Evolutionary conservation across 495 filamentous ascomycete species (phyloP).

Genomic region (Podospora tetraspora): DNA sequence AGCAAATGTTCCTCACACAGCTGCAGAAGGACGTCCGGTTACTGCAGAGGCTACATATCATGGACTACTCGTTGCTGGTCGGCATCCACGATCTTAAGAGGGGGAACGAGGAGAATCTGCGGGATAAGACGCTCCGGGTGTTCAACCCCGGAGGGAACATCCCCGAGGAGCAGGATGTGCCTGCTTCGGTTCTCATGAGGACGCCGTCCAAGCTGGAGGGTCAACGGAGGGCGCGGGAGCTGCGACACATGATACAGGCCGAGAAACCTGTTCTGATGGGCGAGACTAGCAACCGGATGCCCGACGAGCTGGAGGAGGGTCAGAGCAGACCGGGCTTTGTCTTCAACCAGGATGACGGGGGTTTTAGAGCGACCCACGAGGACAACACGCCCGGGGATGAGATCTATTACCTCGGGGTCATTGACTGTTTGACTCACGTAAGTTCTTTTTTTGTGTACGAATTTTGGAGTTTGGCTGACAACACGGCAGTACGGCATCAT

Average conservation of each 20-base stretch:
- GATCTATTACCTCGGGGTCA: conserved; percentile 96
- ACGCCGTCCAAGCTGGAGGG: conserved; percentile 95
- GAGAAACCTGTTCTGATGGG: conserved; percentile 90
- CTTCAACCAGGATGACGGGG: conserved; percentile 92
- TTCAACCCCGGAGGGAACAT: conserved; percentile 84
- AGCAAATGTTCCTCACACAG: conserved; percentile 78
- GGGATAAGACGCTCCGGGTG: conserved; percentile 89
- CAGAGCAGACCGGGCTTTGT: conserved; percentile 49
- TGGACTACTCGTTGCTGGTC: conserved; percentile 96
- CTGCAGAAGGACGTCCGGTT: conserved; percentile 80
- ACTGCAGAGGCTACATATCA: conserved; percentile 83
- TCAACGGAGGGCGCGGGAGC: conserved; percentile 82
- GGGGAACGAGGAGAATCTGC: conserved; percentile 92
- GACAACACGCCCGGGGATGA: conserved; percentile 78
- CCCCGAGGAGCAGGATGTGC: conserved; percentile 41
- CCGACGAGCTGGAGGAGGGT: conserved; percentile 71
- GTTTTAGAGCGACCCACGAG: conserved; percentile 89
- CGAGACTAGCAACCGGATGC: conserved; percentile 77
- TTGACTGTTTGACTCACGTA: conserved; percentile 95
- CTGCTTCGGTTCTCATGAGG: conserved; percentile 63
- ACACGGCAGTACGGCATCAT: conserved; percentile 67
- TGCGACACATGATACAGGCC: conserved; percentile 85
- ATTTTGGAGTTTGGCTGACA: conserved; percentile 27
- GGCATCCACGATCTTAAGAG: conserved; percentile 85
- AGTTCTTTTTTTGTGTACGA: conserved; percentile 29